These are phyloP conservation scores for Avena eriantha DNA, from an alignment of 176 grass and related monocot species.

Conservation along the genomic window DNA sequence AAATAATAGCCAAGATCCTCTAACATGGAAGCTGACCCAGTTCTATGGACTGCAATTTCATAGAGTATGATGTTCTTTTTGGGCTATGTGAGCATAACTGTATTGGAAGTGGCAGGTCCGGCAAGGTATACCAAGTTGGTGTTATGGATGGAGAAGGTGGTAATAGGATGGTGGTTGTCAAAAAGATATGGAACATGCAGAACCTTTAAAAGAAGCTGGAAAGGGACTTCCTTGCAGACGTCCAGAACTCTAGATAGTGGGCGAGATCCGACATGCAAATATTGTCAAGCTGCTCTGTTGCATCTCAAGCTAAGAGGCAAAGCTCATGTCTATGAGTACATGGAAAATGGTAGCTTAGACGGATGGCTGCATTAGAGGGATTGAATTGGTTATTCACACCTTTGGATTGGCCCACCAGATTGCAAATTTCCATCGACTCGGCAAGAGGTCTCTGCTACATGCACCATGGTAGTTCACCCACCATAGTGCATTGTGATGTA, in stretches of 20 bases:
- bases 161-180: slow-evolving; percentile 50
- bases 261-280: slow-evolving; percentile 58
- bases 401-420: slow-evolving; percentile 58
- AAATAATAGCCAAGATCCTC: slow-evolving; percentile 19
- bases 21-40: slow-evolving; percentile 49
- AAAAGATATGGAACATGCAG: slow-evolving; percentile 61
- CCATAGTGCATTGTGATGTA: slow-evolving; percentile 71
- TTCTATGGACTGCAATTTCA: slow-evolving; percentile 61
- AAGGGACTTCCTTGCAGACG: slow-evolving; percentile 65
- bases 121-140: slow-evolving; percentile 58
- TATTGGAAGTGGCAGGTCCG: slow-evolving; percentile 67
- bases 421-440: slow-evolving; percentile 58
- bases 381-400: background rate
- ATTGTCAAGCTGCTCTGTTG: slow-evolving; percentile 69
- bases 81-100: slow-evolving; percentile 57
- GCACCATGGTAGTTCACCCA: slow-evolving; percentile 59
- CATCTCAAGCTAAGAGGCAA: slow-evolving; percentile 46
- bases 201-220: slow-evolving; percentile 43
- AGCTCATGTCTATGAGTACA: slow-evolving; percentile 72
- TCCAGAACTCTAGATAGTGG: slow-evolving; percentile 43
- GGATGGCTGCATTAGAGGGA: slow-evolving; percentile 51
- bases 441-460: slow-evolving; percentile 73
- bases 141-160: slow-evolving; percentile 9
- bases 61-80: slow-evolving; percentile 22
- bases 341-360: slow-evolving; percentile 68